Base-by-base conservation (phyloP, 192 early-diverging fungal species). In the Coemansia reversa region DNA sequence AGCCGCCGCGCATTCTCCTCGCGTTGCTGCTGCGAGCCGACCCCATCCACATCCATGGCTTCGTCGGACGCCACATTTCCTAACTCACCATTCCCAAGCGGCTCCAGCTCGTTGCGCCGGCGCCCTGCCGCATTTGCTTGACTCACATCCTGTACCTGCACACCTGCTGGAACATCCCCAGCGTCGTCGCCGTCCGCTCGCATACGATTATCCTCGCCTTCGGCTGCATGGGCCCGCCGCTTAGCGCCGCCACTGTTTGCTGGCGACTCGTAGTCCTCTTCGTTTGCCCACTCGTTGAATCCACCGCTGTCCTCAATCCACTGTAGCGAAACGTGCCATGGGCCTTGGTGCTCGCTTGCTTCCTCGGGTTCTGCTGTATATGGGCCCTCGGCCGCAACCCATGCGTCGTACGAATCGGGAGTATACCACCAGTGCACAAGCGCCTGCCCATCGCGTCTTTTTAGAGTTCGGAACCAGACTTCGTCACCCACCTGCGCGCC, bases 271-370 rank as follows among this genome's bases (percentile, higher is more conserved):
- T 93, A 95, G 63, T 95, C 93, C 69, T 93, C 91, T 65, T 92
- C 92, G 60, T 91, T 92, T 84, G 90, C 88, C 88, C 91, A 89
- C 68, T 95, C 92, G 74, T 89, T 88, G 62, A 86, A 91, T 22
- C 74, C 72, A 28, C 70, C 62, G 72, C 89, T 93, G 61, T 93
- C 93, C 18, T 84, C 75, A 33, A 95, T 55, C 92, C 92, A 95
- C 28, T 88, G 84, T 16, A 63, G 68, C 20, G 84, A 84, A 11
- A 94, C 84, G 39, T 79, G 78, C 90, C 91, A 93, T 0, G 89
- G 76, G 0, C 91, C 91, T 8, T 52, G 68, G 60, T 89, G 90
- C 28, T 85, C 79, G 2, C 86, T 88, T 0, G 84, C 83, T 81
- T 51, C 87, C 83, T 80, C 77, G 7, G 77, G 68, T 57, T 89